These are phyloP conservation scores for Xylariaceae sp. DNA, from an alignment of 2,329 filamentous ascomycete species.

Conservation along the genomic window DNA sequence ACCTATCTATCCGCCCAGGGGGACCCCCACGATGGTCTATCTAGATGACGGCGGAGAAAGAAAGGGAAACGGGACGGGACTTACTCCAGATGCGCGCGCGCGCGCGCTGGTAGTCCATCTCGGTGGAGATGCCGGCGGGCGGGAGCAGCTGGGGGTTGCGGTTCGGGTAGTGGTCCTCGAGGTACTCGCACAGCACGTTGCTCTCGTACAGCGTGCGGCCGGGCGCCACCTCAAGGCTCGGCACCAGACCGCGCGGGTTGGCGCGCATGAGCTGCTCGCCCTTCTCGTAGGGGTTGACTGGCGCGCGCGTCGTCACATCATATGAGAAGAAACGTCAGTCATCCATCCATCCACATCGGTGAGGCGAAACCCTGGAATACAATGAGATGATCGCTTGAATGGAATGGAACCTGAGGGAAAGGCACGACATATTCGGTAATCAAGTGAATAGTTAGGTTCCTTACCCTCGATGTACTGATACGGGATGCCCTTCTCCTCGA, in stretches of 20 bases:
- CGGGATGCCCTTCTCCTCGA: slow-evolving; percentile 52
- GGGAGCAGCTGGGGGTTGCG: slow-evolving; percentile 30
- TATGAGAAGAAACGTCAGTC: too few relatives aligned
- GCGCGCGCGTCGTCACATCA: neutral
- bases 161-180: slow-evolving; percentile 50
- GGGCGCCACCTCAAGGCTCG: slow-evolving; percentile 34
- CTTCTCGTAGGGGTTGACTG: slow-evolving; percentile 53
- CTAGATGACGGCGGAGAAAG: too few relatives aligned
- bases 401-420: too few relatives aligned
- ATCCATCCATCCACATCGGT: neutral
- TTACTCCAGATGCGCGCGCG: slow-evolving; percentile 49
- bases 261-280: slow-evolving; percentile 42
- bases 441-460: too few relatives aligned
- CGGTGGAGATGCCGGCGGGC: neutral
- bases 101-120: slow-evolving; percentile 27
- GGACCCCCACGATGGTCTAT: too few relatives aligned
- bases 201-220: slow-evolving; percentile 48
- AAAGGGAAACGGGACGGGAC: too few relatives aligned
- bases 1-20: too few relatives aligned
- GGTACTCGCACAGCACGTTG: slow-evolving; percentile 49
- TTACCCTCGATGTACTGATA: slow-evolving; percentile 47
- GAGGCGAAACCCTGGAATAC: too few relatives aligned
- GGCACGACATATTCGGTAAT: too few relatives aligned
- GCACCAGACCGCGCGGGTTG: slow-evolving; percentile 52
- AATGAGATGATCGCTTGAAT: too few relatives aligned